These are phyloP conservation scores for Pseudopithomyces maydicus DNA, from an alignment of 2,329 filamentous ascomycete species.

Conservation along the genomic window DNA sequence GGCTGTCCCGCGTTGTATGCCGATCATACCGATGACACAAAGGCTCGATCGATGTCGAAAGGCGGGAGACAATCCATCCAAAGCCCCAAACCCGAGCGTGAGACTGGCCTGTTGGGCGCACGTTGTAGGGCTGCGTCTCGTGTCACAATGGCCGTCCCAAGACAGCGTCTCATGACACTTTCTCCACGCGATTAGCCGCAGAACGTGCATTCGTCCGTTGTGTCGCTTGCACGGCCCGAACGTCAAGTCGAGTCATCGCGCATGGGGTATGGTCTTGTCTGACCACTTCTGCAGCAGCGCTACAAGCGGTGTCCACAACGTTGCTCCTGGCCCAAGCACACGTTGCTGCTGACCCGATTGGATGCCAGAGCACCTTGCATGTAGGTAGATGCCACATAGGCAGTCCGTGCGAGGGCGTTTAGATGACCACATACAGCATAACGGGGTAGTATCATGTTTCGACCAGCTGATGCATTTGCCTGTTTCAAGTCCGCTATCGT, in stretches of 20 bases:
- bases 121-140: constrained; percentile 25
- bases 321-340: constrained; percentile 1
- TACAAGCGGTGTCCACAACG: constrained; percentile 11
- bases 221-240: constrained; percentile 9
- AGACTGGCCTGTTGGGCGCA: constrained; percentile 1
- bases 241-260: constrained; percentile 1
- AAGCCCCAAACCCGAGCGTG: neutral
- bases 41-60: neutral
- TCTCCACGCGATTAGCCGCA: constrained; percentile 4
- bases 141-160: constrained; percentile 18
- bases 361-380: constrained; percentile 3
- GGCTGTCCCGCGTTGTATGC: neutral
- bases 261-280: constrained; percentile 2
- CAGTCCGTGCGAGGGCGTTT: constrained; percentile 12
- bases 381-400: constrained; percentile 3
- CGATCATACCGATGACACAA: neutral
- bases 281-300: constrained; percentile 8
- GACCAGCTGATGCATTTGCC: neutral
- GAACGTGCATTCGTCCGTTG: constrained; percentile 8
- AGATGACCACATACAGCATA: constrained; percentile 9
- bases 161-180: constrained; percentile 2
- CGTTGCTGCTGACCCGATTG: neutral
- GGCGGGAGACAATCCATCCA: neutral
- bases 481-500: neutral
- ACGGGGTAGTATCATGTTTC: neutral